Evolutionary conservation across 768 basidiomycete genomes (phyloP).

Genomic region (Sporobolomyces phaffii): DNA sequence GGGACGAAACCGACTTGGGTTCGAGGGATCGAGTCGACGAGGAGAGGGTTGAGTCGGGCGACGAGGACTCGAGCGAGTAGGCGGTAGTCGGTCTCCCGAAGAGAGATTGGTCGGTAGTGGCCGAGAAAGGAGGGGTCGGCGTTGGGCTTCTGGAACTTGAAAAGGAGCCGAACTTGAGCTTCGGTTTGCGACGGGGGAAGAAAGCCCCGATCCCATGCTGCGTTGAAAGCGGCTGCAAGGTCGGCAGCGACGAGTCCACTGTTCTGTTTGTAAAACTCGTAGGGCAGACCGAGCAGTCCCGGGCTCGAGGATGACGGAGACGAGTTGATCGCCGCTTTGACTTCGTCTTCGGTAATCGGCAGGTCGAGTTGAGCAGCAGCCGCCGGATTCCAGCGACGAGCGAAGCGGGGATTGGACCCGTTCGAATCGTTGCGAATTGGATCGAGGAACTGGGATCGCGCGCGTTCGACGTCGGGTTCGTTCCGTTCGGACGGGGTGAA

Average conservation of each 20-base stretch:
- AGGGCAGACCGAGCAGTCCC: not conserved
- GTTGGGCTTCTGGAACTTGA: conserved; percentile 1
- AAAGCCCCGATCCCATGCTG: not conserved
- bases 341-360: not conserved
- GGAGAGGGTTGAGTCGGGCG: not conserved
- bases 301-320: not conserved
- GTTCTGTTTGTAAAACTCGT: conserved; percentile 11
- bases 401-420: not conserved
- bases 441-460: not conserved
- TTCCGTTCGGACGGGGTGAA: not conserved
- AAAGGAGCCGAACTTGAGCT: conserved; percentile 8
- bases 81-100: conserved; percentile 6
- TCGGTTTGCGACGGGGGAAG: not conserved
- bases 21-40: not conserved
- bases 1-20: conserved; percentile 4
- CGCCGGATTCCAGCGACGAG: not conserved
- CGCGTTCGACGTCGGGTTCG: not conserved
- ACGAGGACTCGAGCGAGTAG: not conserved
- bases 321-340: not conserved
- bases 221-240: not conserved
- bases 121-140: not conserved
- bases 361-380: not conserved
- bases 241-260: not conserved
- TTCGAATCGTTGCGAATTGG: not conserved
- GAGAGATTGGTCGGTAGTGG: conserved; percentile 7